phyloP scores from a whole-genome alignment of 2,329 filamentous ascomycete species.

The Cryphonectria carpinicola region DNA sequence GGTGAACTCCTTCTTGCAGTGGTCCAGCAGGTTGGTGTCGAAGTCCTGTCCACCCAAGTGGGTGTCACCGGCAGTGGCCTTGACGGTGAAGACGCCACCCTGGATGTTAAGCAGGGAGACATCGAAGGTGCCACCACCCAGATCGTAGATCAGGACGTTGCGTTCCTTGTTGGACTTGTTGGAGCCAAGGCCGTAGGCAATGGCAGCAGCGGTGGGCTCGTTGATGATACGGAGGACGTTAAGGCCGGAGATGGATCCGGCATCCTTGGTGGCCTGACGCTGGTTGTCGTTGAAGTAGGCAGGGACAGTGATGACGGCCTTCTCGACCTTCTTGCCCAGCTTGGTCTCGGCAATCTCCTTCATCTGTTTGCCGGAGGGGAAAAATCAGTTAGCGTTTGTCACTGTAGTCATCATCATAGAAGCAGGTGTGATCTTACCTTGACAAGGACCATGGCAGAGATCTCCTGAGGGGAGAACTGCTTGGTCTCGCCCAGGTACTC shows the following conservation, averaged over 20 bases:
- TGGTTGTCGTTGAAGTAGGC: conserved; percentile 99
- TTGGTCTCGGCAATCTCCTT: conserved; percentile 99
- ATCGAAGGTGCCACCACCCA: conserved; percentile 99
- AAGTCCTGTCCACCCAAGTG: conserved; percentile 96
- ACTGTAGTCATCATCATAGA: not conserved
- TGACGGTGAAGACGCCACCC: conserved; percentile 98
- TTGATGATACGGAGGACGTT: conserved; percentile 99
- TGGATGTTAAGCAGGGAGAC: conserved; percentile 98
- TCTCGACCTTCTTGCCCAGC: conserved; percentile 98
- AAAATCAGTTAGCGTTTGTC: conserved; percentile 14
- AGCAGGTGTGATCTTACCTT: conserved; percentile 68
- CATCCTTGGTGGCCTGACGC: conserved; percentile 98
- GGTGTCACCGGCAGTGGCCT: conserved; percentile 96
- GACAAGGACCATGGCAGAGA: conserved; percentile 97
- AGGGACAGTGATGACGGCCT: conserved; percentile 98
- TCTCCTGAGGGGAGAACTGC: conserved; percentile 96
- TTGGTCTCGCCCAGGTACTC: conserved; percentile 95
- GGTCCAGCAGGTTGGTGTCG: conserved; percentile 91
- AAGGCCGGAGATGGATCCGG: conserved; percentile 93
- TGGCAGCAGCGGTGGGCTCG: conserved; percentile 97
- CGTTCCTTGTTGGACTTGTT: conserved; percentile 97
- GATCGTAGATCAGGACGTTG: conserved; percentile 99
- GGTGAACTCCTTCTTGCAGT: conserved; percentile 96
- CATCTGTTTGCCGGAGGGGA: conserved; percentile 66
- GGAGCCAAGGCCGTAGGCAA: conserved; percentile 94